Evolutionary conservation across 768 basidiomycete species (phyloP), one percentile per base, ranked within the genome.

Genomic region (Trametes cubensis): DNA sequence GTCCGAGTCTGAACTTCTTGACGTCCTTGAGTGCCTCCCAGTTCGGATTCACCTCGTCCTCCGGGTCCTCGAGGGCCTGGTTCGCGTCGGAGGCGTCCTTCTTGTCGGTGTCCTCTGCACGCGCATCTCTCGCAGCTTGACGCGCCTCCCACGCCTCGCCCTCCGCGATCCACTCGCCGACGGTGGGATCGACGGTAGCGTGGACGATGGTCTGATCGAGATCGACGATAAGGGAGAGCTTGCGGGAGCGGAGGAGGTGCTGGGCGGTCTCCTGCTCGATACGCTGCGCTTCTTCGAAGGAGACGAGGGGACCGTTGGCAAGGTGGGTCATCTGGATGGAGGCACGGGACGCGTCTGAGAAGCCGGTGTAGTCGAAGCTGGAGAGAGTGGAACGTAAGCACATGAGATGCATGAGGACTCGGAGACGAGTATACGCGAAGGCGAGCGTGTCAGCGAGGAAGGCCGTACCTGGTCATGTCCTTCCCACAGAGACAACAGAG

Each of bases 201-300:
- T 99, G 97, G 4, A 99, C 93, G 72, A 98, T 95, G 14, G 97
- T 99, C 74, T 99, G 97, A 77, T 99, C 97, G 38, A 99, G 84
- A 79, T 99, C 97, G 68, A 99, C 96, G 67, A 99, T 98, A 52
- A 99, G 87, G 38, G 92, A 94, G 34, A 99, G 86, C 73, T 88
- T 94, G 56, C 87, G 83, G 5, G 83, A 78, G 58, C 83, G 81
- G 69, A 93, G 82, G 39, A 99, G 85, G 66, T 87, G 88, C 1
- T 88, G 78, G 1, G 93, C 89, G 2, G 89, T 92, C 70, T 94
- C 89, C 41, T 82, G 81, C 72, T 96, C 95, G 63, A 98, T 88
- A 41, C 90, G 85, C 67, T 90, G 87, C 0, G 97, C 97, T 78
- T 98, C 95, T 68, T 93, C 90, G 58, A 93, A 79, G 1, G 95